Evolutionary conservation across 2,329 filamentous ascomycete genomes (phyloP), one percentile per base, ranked within the genome.

Genomic region (Fusarium redolens): DNA sequence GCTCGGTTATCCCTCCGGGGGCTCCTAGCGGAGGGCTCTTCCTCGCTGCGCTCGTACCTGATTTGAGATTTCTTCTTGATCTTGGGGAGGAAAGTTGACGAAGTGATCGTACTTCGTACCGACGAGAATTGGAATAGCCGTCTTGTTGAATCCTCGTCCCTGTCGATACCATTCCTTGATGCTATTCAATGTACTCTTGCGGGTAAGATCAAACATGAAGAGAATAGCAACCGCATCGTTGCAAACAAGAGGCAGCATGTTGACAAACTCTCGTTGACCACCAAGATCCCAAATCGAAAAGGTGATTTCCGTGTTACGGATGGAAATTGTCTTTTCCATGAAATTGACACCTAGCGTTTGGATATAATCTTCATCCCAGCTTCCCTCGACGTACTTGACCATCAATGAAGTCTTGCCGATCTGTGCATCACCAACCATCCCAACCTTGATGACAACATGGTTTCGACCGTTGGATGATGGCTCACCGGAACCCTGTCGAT

Each of bases 101-200:
- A 99, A 99, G 81, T 98, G 96, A 79, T 99, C 96, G 82, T 98
- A 99, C 83, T 99, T 99, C 40, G 96, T 99, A 68, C 96, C 96
- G 22, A 99, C 94, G 30, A 99, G 84, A 79, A 99, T 97, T 0
- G 96, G 96, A 75, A 99, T 99, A n/a, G 96, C 96, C 18, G 96
- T 99, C 88, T 99, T 99, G 88, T 99, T 99, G 88, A 99, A 99
- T 30, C 96, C 96, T 73, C 96, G 90, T 52, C 96, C 96, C 84
- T 99, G 96, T 61, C 96, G 90, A 81, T 99, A 99, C 96, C 96
- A 99, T 82, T 99, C 96, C 86, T 99, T 99, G 87, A 99, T 98
- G 79, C 94, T 97, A 85, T 99, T 99, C 76, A 99, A 87, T 0
- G 96, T 99, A 84, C 95, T 98, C 88, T 99, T 99, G 76, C 96